Base-by-base conservation (phyloP, 176 grass and related monocot genomes). In the Oryza punctata region DNA sequence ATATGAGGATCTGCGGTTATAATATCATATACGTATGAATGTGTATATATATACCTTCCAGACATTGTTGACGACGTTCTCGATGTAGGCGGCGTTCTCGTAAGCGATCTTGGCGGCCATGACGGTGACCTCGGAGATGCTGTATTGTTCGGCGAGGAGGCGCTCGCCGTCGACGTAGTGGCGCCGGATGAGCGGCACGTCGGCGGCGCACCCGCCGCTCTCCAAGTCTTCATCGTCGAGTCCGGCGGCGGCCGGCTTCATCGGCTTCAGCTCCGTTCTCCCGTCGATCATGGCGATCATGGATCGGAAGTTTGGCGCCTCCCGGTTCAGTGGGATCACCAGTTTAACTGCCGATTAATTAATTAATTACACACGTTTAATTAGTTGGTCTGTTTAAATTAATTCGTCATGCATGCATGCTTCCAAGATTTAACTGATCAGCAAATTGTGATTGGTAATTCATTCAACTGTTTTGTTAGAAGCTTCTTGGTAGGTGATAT, bases 11-110 rank as follows among this genome's bases (percentile, higher is more conserved):
- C n/a, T n/a, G n/a, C n/a, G n/a, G n/a, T n/a, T n/a, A n/a, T n/a
- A n/a, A n/a, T n/a, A n/a, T n/a, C n/a, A n/a, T 30, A 30, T 30
- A 3, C 2, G 30, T 30, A 30, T 30, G 3, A 30, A 3, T 30
- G 3, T 30, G n/a, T 30, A 30, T 30, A 33, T 18, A 11, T 16
- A 14, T 87, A 94, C 89, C 87, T 94, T 94, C 92, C 92, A 94
- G 57, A 89, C 78, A 12, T 94, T 89, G 19, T 77, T 89, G 70
- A 94, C 87, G 3, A 81, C 81, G 44, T 91, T 79, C 78, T 91
- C 49, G 10, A 94, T 80, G 81, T 89, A 89, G 11, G 87, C 85
- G 3, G 61, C 60, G 47, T 94, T 94, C 84, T 94, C 92, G 29
- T 88, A 91, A 21, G 81, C 85, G 38, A 85, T 63, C 59, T 89